Percentiles rank a stretch among this genome's conserved stretches.
Evolutionary conservation across 2,329 filamentous ascomycete genomes (phyloP).

Genomic region (Pseudodiploospora longispora): DNA sequence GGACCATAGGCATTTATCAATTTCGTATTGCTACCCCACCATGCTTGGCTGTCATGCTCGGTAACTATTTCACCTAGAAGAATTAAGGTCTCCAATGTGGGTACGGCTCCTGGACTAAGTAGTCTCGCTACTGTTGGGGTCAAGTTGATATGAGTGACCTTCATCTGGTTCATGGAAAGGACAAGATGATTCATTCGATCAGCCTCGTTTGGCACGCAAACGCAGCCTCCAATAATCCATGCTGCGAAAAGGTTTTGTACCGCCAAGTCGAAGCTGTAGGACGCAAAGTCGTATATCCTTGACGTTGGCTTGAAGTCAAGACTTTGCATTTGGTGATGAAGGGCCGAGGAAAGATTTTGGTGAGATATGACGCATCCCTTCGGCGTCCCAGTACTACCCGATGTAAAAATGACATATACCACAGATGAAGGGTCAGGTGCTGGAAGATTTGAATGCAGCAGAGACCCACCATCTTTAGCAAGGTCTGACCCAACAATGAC

Average conservation of each 20-base stretch:
- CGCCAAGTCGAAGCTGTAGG: slow-evolving; percentile 43
- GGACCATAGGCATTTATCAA: slow-evolving; percentile 11
- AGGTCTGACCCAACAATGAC: no score
- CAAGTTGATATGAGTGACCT: not conserved
- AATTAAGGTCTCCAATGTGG: not conserved
- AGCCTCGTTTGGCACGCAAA: slow-evolving; percentile 36
- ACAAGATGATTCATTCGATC: not conserved
- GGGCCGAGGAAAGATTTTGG: not conserved
- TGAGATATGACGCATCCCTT: slow-evolving; percentile 6
- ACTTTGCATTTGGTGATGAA: not conserved
- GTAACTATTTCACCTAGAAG: slow-evolving; percentile 1
- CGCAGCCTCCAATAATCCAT: slow-evolving; percentile 36
- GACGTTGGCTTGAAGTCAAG: slow-evolving; percentile 1
- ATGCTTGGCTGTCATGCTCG: not conserved
- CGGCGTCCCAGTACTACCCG: slow-evolving; percentile 6
- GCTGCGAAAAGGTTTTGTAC: slow-evolving; percentile 43
- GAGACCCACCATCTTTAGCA: no score
- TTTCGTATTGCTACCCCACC: not conserved
- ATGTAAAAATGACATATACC: slow-evolving; percentile 5
- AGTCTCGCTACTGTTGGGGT: slow-evolving; percentile 3
- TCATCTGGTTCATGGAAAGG: not conserved
- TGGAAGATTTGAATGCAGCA: no score
- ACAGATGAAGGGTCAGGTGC: no score
- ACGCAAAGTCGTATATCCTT: slow-evolving; percentile 17
- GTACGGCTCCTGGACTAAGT: not conserved